Evolutionary conservation across 2,329 filamentous ascomycete species (phyloP), one percentile per base, ranked within the genome.

Genomic region (Alternaria sp.): DNA sequence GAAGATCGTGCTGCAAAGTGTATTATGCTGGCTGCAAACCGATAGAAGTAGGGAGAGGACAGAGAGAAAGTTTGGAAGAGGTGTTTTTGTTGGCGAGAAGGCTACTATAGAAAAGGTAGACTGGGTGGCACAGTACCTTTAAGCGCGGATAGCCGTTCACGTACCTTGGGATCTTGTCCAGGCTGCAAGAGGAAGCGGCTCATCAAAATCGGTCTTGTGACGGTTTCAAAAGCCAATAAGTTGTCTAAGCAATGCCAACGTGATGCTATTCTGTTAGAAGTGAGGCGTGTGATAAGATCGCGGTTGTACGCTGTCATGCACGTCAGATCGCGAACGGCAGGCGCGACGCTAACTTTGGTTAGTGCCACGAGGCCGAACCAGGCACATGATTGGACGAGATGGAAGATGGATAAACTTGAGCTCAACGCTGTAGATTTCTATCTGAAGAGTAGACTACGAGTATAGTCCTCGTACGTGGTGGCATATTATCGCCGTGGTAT

Each of bases 201-300:
- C 20, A 9, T 23, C 37, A 30, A 43, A 23, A 8, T 25, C 20
- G 14, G 46, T 53, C 61, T 59, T 47, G 61, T 61, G 61, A 51
- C 55, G 25, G 18, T 14, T 14, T 30, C 28, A 30, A 30, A 30
- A 30, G 28, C 26, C 44, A 50, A 47, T 37, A 28, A 3, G 18
- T 28, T 15, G 41, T 49, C 23, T 25, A n/a, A 28, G 37, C 4
- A 18, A 33, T 30, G 61, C 28, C 45, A 63, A 54, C 44, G n/a
- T 49, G 60, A 45, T 63, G 60, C 30, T 53, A 37, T 47, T 59
- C 37, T 21, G 58, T 69, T 61, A 54, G 58, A 68, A 60, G 62
- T 65, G 66, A 67, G 66, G 64, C 60, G 63, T 68, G 70, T 68
- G 70, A 71, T 70, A 72, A 69, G 59, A 67, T 53, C 44, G 47